Percentiles rank a stretch among this genome's conserved stretches.
phyloP scores from a whole-genome alignment of 495 filamentous ascomycete genomes.

The Xylaria nigripes region DNA sequence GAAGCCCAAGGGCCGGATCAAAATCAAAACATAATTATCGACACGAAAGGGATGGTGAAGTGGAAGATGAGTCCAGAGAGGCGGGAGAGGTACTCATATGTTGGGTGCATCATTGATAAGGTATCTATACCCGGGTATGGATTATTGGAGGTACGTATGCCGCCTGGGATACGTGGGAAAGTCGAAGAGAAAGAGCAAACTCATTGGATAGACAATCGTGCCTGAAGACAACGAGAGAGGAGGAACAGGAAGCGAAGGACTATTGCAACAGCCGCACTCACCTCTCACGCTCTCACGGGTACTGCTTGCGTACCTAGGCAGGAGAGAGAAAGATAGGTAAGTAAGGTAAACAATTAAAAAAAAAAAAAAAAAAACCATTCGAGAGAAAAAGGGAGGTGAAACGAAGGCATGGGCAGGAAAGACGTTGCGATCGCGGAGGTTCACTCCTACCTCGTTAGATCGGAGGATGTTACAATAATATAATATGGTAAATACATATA shows the following conservation, averaged over 20 bases:
- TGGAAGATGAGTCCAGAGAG: conserved; percentile 17
- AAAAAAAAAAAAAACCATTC: too few relatives aligned
- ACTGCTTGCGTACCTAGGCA: too few relatives aligned
- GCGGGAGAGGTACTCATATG: conserved; percentile 12
- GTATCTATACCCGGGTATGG: not conserved
- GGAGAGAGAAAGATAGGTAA: too few relatives aligned
- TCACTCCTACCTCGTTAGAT: not conserved
- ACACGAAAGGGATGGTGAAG: conserved; percentile 21
- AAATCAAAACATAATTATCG: conserved; percentile 30
- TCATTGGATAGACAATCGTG: conserved; percentile 8
- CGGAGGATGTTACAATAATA: not conserved
- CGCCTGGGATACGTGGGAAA: conserved; percentile 8
- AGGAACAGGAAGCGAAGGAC: not conserved
- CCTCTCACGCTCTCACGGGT: not conserved
- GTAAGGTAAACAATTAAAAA: not conserved
- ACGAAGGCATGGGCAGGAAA: not conserved
- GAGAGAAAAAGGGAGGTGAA: not conserved
- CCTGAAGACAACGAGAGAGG: conserved; percentile 12
- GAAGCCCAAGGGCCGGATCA: conserved; percentile 13
- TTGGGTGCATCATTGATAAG: conserved; percentile 18
- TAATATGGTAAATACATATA: not conserved
- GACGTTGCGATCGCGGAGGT: not conserved
- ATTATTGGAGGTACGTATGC: conserved; percentile 8
- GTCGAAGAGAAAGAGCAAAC: conserved; percentile 16
- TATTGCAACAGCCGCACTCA: conserved; percentile 1